Evolutionary conservation across 2,329 filamentous ascomycete species (phyloP), one percentile per base, ranked within the genome.

Genomic region (Fusarium sp.): DNA sequence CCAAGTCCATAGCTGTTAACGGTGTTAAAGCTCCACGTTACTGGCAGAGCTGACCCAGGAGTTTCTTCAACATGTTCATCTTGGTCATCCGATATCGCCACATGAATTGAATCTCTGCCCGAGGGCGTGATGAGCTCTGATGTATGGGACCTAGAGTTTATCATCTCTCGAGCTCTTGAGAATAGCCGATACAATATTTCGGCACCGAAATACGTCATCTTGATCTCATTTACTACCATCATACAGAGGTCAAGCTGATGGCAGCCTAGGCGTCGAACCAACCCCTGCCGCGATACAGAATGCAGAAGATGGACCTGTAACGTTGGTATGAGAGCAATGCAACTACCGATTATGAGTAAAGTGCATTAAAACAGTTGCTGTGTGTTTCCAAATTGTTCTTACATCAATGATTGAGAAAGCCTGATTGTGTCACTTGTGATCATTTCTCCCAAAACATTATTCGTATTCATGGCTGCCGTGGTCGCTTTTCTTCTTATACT

Each of bases 281-380:
- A 14, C 7, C 11, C 11, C 18, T 23, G 60, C 34, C 1, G 49
- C 41, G 13, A 61, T 60, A 13, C 34, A 14, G 10, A 67, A 27
- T 68, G 49, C 10, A 69, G 37, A 7, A 69, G 63, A n/a, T 69
- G 59, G 7, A 69, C 54, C 18, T 69, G 66, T 54, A 69, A 49
- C 0, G 63, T 43, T 2, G 59, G 56, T 7, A 64, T 28, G 20
- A 69, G 60, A 11, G 66, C 59, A 14, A 59, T 54, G 13, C 57
- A 46, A 2, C 63, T 63, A 21, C 9, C 7, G 5, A 48, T 5
- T 10, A 6, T 45, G 14, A 45, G 42, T 3, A 25, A 45, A 18
- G 42, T 18, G 3, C 20, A 14, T 6, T 18, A 3, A 45, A 45
- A 25, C 3, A 48, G 3, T 9, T 21, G 16, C 7, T 18, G 30